A percentile compares a stretch with the other conserved stretches of the same genome.
Evolutionary conservation across 2,329 filamentous ascomycete species (phyloP).

Genomic region (Zymoseptoria passerinii): DNA sequence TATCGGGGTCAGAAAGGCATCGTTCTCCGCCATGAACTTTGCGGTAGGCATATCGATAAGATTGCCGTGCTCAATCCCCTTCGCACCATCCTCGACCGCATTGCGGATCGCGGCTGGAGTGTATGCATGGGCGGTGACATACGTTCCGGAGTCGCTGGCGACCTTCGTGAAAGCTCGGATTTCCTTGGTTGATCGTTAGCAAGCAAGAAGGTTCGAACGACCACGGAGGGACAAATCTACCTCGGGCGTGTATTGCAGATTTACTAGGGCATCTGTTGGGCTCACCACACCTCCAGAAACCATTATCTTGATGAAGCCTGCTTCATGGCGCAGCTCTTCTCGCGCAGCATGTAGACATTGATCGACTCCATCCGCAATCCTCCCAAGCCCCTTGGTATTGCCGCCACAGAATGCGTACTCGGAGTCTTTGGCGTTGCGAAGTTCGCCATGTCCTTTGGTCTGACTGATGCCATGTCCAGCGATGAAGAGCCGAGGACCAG

Average conservation of each 20-base stretch:
- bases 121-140: conserved; percentile 52
- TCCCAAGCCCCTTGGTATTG: conserved; percentile 33
- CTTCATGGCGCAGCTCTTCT: conserved; percentile 48
- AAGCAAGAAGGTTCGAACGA: background rate
- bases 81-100: conserved; percentile 47
- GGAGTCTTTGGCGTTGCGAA: conserved; percentile 40
- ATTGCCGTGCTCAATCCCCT: conserved; percentile 53
- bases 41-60: conserved; percentile 52
- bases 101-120: conserved; percentile 48
- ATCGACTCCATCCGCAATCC: conserved; percentile 47
- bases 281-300: conserved; percentile 48
- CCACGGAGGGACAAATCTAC: background rate
- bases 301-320: conserved; percentile 58
- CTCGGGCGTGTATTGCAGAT: conserved; percentile 49
- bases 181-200: conserved; percentile 30
- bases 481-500: conserved; percentile 50
- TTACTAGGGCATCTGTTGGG: conserved; percentile 47
- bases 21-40: conserved; percentile 42
- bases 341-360: conserved; percentile 46
- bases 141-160: conserved; percentile 43
- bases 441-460: conserved; percentile 51
- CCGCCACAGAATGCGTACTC: conserved; percentile 43
- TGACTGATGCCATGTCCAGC: conserved; percentile 48
- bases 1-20: conserved; percentile 47
- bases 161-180: conserved; percentile 47